Base-by-base conservation (phyloP, 2,329 filamentous ascomycete species). In the Apiospora phragmitis region DNA sequence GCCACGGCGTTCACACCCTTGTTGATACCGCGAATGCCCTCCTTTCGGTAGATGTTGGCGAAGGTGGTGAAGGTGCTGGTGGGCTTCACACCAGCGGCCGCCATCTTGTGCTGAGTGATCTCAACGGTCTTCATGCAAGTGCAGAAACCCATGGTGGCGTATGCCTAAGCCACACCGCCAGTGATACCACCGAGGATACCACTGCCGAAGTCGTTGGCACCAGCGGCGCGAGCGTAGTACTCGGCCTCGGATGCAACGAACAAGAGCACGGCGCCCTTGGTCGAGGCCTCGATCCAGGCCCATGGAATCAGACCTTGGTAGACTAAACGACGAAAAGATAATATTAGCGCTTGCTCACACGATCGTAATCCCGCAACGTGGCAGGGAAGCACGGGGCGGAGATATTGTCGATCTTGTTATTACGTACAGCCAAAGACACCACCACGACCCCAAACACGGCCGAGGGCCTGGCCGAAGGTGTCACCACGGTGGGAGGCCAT, bases 61-160 rank as follows among this genome's bases (percentile, higher is more conserved):
- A 99, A 99, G 71, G 96, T 98, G 77, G 91, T 89, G 83, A 97
- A 97, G 75, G 96, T 98, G 79, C 94, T 91, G n/a, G 91, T 93
- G 32, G 94, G 93, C 86, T 94, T 94, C 75, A 92, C 90, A 77
- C 96, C 96, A 59, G 90, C 76, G 43, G 94, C 92, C 18, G 94
- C 94, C 80, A 96, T 87, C 90, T 98, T 98, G 88, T 96, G 93
- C 86, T 98, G 97, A 80, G 96, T 99, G 85, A 99, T 99, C 85
- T 99, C 96, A 76, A 98, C 96, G 74, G 96, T 99, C 91, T 99
- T 99, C 96, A 99, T 99, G 90, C 96, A 99, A 73, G 96, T 99
- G 86, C 96, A 99, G 91, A 99, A 99, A 77, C 96, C 96, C 95
- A 99, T 99, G 82, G 96, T 99, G 75, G 96, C 96, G 83, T 99